These are phyloP conservation scores for Voacanga thouarsii DNA, from an alignment of 257 asterid genomes.

Conservation along the genomic window DNA sequence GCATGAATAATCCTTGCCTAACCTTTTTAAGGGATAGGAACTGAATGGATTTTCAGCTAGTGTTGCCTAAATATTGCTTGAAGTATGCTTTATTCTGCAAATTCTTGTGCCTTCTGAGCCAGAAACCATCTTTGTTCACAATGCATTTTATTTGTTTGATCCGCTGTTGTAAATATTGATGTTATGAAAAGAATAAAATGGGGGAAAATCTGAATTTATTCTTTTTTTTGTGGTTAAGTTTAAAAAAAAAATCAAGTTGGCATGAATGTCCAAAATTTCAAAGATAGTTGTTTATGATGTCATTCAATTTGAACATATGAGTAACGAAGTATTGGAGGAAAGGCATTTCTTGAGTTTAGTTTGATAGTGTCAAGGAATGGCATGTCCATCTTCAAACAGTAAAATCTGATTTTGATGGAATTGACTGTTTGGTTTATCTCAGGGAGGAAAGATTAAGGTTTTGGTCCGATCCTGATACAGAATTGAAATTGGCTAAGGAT, in stretches of 20 bases:
- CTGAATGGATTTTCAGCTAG: neutral
- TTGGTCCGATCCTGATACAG: constrained; percentile 98
- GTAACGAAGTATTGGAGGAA: neutral
- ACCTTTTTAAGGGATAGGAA: neutral
- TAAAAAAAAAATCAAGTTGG: neutral
- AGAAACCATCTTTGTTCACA: neutral
- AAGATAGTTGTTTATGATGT: neutral
- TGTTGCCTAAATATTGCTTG: neutral
- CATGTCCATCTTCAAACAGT: neutral
- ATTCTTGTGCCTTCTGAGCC: neutral
- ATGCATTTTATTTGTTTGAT: neutral
- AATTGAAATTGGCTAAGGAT: constrained; percentile 80
- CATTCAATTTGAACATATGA: neutral
- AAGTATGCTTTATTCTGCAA: neutral
- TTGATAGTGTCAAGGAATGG: neutral
- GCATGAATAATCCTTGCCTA: constrained; percentile 20
- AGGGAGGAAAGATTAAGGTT: constrained; percentile 95
- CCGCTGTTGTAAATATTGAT: neutral
- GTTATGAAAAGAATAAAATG: neutral
- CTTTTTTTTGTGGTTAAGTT: too few relatives aligned
- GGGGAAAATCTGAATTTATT: neutral
- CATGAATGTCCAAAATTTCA: neutral
- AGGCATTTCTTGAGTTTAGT: neutral
- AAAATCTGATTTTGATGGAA: neutral
- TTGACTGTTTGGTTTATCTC: constrained; percentile 22